Conservation (phyloP, 2,329 filamentous ascomycete genomes). For the Biscogniauxia sp. region DNA sequence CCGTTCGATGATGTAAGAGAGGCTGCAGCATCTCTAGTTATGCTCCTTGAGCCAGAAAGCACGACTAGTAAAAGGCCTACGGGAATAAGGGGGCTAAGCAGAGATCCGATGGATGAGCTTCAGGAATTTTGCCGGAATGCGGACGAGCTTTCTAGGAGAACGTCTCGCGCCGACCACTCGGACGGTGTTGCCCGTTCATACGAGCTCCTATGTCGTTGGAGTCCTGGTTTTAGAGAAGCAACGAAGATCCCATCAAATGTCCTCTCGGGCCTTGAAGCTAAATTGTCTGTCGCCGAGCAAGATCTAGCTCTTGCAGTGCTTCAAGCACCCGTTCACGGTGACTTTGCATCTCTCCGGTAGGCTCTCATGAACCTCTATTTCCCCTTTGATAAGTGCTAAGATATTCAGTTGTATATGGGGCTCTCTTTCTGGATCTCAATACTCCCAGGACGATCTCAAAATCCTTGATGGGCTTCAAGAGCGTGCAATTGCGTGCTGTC, state of each 20-base stretch:
- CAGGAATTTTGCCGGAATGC: slow-evolving; percentile 49
- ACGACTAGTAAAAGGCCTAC: slow-evolving; percentile 22
- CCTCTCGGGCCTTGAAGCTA: slow-evolving; percentile 60
- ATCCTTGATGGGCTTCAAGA: slow-evolving; percentile 44
- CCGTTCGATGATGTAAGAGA: slow-evolving; percentile 90
- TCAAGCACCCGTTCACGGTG: slow-evolving; percentile 65
- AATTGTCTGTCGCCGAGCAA: slow-evolving; percentile 59
- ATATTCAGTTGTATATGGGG: slow-evolving; percentile 50
- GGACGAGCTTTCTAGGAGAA: slow-evolving; percentile 60
- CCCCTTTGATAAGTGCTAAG: slow-evolving; percentile 9
- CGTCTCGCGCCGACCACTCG: slow-evolving; percentile 85
- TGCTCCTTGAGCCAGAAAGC: slow-evolving; percentile 43
- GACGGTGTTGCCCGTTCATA: slow-evolving; percentile 83
- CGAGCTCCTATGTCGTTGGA: slow-evolving; percentile 64
- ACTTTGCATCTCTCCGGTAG: slow-evolving; percentile 65
- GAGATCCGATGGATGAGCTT: slow-evolving; percentile 36
- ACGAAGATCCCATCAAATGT: slow-evolving; percentile 55
- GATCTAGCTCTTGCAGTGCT: slow-evolving; percentile 67
- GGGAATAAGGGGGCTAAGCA: slow-evolving; percentile 7
- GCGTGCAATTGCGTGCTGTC: slow-evolving; percentile 59
- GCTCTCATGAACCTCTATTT: slow-evolving; percentile 11
- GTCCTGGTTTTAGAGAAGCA: slow-evolving; percentile 40
- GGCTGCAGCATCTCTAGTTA: slow-evolving; percentile 50
- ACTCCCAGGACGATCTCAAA: slow-evolving; percentile 36
- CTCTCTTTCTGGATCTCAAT: slow-evolving; percentile 43